phyloP scores from a whole-genome alignment of 768 basidiomycete genomes.

The Russula earlei region DNA sequence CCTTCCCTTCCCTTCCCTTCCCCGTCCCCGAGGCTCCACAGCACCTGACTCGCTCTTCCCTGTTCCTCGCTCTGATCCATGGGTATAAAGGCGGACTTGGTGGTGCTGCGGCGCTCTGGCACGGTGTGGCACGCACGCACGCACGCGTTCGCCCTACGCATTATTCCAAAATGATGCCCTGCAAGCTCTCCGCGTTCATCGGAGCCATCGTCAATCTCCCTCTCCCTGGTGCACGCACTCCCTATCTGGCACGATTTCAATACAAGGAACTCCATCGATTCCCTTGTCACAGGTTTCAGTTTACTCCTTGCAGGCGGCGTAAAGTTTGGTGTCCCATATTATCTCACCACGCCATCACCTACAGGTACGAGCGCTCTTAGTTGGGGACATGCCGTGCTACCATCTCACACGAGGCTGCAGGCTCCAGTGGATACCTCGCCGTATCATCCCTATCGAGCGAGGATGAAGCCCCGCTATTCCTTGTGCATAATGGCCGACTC shows the following conservation, averaged over 20 bases:
- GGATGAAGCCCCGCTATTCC: constrained; percentile 38
- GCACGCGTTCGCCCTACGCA: neutral
- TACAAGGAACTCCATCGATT: neutral
- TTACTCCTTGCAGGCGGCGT: neutral
- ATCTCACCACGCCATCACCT: neutral
- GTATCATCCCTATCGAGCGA: constrained; percentile 25
- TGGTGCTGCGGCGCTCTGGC: neutral
- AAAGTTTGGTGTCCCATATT: neutral
- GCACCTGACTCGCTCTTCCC: neutral
- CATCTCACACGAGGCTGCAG: constrained; percentile 24
- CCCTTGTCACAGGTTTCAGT: neutral
- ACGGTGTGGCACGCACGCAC: too few relatives aligned
- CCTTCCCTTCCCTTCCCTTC: too few relatives aligned
- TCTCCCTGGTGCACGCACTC: neutral
- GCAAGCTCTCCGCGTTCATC: neutral
- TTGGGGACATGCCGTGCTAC: neutral
- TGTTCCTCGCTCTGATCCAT: neutral
- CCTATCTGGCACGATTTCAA: constrained; percentile 2
- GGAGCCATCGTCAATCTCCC: neutral
- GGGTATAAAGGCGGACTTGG: neutral
- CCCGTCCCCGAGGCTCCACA: too few relatives aligned
- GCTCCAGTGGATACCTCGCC: constrained; percentile 40
- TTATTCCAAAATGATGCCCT: neutral
- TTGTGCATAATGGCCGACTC: constrained; percentile 41
- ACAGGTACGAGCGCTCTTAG: neutral